Evolutionary conservation across 495 filamentous ascomycete species (phyloP).

Genomic region (Daldinia caldariorum): DNA sequence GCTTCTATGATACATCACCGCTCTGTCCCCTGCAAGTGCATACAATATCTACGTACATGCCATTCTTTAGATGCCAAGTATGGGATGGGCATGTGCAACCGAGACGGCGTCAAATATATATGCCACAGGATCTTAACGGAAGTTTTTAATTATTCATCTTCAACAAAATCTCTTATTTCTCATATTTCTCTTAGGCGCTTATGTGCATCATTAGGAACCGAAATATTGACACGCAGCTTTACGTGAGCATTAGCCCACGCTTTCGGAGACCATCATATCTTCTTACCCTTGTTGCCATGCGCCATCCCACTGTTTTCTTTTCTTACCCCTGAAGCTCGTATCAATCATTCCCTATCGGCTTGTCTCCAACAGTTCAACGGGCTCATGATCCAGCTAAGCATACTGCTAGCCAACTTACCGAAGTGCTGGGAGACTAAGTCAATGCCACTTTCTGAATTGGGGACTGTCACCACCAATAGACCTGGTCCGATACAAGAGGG

Average conservation of each 20-base stretch:
- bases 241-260: not conserved
- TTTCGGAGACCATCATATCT: conserved; percentile 8
- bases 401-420: conserved; percentile 22
- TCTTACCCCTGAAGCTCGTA: conserved; percentile 42
- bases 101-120: not conserved
- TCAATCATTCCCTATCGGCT: conserved; percentile 37
- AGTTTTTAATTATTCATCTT: not conserved
- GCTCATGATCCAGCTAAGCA: conserved; percentile 17
- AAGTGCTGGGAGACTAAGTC: conserved; percentile 14
- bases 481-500: not conserved
- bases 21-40: conserved; percentile 6
- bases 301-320: conserved; percentile 21
- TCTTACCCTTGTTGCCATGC: conserved; percentile 34
- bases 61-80: not conserved
- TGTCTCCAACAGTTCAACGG: conserved; percentile 24
- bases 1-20: not conserved
- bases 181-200: not conserved
- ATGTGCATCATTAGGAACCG: not conserved
- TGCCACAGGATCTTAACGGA: not conserved
- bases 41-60: not conserved
- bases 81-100: conserved; percentile 1
- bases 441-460: conserved; percentile 44
- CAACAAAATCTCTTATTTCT: not conserved
- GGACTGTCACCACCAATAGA: conserved; percentile 13
- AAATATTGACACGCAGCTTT: conserved; percentile 1